These are phyloP conservation scores for Vitis hybrid DNA, from an alignment of 177 flowering plant species.

Conservation along the genomic window DNA sequence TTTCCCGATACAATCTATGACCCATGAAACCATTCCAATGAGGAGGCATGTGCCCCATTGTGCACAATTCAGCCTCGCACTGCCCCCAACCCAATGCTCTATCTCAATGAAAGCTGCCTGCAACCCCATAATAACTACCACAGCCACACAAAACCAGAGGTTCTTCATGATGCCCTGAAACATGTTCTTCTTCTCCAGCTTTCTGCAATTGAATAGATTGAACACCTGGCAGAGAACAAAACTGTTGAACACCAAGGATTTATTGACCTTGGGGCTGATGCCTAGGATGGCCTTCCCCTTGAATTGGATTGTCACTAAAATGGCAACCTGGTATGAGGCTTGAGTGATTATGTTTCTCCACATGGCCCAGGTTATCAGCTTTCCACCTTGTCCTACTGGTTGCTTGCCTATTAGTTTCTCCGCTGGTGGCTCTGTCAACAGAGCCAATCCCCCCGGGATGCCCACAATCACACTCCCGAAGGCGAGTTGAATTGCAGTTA, in stretches of 20 bases:
- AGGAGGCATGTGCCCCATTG: slow-evolving; percentile 16
- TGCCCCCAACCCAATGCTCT: not conserved
- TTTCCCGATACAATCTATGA: slow-evolving; percentile 5
- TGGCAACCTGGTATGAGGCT: slow-evolving; percentile 15
- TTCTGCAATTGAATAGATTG: slow-evolving; percentile 17
- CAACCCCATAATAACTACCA: not conserved
- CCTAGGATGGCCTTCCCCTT: slow-evolving; percentile 10
- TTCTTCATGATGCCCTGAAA: slow-evolving; percentile 19
- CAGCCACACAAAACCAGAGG: slow-evolving; percentile 8
- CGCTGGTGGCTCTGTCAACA: not conserved
- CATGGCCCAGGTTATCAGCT: slow-evolving; percentile 21
- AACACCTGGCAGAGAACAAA: slow-evolving; percentile 21
- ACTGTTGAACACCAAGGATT: slow-evolving; percentile 20
- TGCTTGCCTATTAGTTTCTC: not conserved
- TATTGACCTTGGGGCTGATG: not conserved
- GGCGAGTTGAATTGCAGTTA: slow-evolving; percentile 8
- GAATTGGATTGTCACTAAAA: slow-evolving; percentile 12
- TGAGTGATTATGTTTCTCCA: slow-evolving; percentile 23
- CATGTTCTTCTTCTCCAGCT: slow-evolving; percentile 21
- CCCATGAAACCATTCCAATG: slow-evolving; percentile 12
- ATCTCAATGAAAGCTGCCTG: slow-evolving; percentile 15
- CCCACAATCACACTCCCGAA: slow-evolving; percentile 9
- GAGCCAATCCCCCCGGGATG: slow-evolving; percentile 7
- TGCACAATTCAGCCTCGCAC: slow-evolving; percentile 10
- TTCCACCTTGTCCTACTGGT: not conserved